Percentiles rank a stretch among this genome's conserved stretches.
phyloP scores from a whole-genome alignment of 257 asterid genomes.

The Buddleja alternifolia region DNA sequence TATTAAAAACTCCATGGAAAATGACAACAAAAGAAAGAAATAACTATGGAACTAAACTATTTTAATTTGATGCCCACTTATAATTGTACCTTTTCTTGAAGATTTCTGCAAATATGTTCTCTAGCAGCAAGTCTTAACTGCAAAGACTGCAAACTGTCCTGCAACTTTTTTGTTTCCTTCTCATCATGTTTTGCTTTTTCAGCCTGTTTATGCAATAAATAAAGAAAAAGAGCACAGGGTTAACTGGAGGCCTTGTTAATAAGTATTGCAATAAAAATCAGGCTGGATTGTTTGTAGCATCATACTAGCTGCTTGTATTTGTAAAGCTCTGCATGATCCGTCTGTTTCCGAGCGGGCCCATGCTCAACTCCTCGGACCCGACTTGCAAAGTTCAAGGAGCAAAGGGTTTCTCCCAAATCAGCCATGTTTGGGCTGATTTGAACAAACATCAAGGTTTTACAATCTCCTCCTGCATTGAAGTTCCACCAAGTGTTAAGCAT shows the following conservation, averaged over 20 bases:
- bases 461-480: conserved; percentile 83
- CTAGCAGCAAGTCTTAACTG: conserved; percentile 74
- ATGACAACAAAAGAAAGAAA: too few species aligned
- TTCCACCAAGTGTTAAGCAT: conserved; percentile 21
- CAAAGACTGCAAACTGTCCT: conserved; percentile 77
- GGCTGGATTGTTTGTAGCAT: conserved; percentile 9
- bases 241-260: conserved; percentile 17
- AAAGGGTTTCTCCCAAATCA: conserved; percentile 86
- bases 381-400: conserved; percentile 89
- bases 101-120: conserved; percentile 76
- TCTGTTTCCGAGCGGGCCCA: conserved; percentile 86
- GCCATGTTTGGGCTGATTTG: conserved; percentile 74
- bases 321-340: conserved; percentile 65
- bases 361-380: conserved; percentile 95
- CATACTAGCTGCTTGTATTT: conserved; percentile 89
- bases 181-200: conserved; percentile 90
- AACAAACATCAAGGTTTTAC: conserved; percentile 87
- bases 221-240: not conserved
- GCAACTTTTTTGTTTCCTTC: conserved; percentile 85
- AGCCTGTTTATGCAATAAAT: conserved; percentile 54
- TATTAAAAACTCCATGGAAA: too few species aligned
- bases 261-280: conserved; percentile 7
- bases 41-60: too few species aligned
- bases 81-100: conserved; percentile 79
- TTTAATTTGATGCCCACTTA: too few species aligned